Conservation (phyloP, 768 basidiomycete genomes). For the Epithele typhae region DNA sequence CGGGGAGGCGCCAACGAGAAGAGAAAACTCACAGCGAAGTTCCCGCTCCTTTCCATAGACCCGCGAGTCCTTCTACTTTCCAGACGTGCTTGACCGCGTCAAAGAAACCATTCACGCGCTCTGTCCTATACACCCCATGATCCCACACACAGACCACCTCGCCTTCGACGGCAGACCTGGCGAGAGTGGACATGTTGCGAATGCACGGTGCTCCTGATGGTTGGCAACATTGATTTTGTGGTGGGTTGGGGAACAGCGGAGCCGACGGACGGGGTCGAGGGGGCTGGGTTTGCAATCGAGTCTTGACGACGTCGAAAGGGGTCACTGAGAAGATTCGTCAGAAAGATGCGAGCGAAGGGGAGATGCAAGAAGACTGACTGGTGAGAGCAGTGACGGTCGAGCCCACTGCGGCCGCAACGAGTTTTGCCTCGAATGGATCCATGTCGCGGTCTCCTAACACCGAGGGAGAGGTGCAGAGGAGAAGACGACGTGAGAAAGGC, state of each 20-base stretch:
- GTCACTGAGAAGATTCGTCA: constrained; percentile 64
- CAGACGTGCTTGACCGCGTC: constrained; percentile 81
- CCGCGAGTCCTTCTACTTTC: constrained; percentile 75
- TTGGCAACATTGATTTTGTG: constrained; percentile 66
- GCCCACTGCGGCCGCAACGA: constrained; percentile 75
- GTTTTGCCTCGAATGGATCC: constrained; percentile 76
- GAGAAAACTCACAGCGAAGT: constrained; percentile 68
- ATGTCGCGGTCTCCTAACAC: constrained; percentile 29
- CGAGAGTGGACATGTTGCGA: constrained; percentile 74
- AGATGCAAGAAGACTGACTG: constrained; percentile 43
- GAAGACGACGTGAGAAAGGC: background rate
- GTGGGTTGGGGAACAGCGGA: constrained; percentile 49
- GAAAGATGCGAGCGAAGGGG: too few species aligned
- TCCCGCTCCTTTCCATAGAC: constrained; percentile 94
- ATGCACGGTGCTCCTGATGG: constrained; percentile 52
- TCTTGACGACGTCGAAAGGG: constrained; percentile 98
- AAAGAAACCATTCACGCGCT: constrained; percentile 79
- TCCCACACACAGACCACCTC: constrained; percentile 81
- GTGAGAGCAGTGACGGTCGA: constrained; percentile 80
- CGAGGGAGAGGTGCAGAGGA: background rate
- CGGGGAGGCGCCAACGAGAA: background rate
- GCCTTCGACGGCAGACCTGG: constrained; percentile 49
- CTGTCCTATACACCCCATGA: constrained; percentile 60
- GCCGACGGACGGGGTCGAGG: constrained; percentile 27
- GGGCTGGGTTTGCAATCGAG: constrained; percentile 92